phyloP scores from a whole-genome alignment of 257 asterid species.

The Primulina eburnea region DNA sequence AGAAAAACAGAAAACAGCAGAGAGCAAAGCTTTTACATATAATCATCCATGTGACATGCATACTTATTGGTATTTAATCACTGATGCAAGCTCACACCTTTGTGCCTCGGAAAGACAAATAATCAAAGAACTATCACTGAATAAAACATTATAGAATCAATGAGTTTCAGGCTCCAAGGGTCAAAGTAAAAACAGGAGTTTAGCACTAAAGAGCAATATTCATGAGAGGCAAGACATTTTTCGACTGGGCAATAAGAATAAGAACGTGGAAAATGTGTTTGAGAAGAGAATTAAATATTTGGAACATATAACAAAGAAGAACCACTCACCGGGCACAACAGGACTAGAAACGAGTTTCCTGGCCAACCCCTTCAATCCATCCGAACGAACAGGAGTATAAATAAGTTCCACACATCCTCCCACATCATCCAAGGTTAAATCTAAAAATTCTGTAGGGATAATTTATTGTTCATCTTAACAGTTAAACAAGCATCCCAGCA shows the following conservation, averaged over 20 bases:
- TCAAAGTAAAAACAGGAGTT: not conserved
- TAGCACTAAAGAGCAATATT: not conserved
- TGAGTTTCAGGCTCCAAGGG: not conserved
- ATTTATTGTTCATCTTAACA: conserved; percentile 23
- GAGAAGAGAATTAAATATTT: not conserved
- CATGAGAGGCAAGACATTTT: too few species aligned
- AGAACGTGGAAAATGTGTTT: too few species aligned
- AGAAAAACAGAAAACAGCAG: not conserved
- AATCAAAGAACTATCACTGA: not conserved
- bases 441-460: conserved; percentile 59
- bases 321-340: conserved; percentile 69
- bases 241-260: too few species aligned
- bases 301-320: conserved; percentile 16
- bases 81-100: conserved; percentile 16
- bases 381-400: conserved; percentile 78
- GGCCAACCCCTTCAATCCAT: conserved; percentile 71
- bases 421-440: conserved; percentile 68
- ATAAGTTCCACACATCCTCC: conserved; percentile 69
- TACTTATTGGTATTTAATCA: not conserved
- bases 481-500: conserved; percentile 8
- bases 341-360: conserved; percentile 55
- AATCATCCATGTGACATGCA: conserved; percentile 6
- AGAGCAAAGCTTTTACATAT: not conserved
- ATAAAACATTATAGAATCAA: not conserved
- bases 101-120: not conserved